These are phyloP conservation scores for Pyracantha coccinea DNA, from an alignment of 331 rosid genomes.

Conservation along the genomic window DNA sequence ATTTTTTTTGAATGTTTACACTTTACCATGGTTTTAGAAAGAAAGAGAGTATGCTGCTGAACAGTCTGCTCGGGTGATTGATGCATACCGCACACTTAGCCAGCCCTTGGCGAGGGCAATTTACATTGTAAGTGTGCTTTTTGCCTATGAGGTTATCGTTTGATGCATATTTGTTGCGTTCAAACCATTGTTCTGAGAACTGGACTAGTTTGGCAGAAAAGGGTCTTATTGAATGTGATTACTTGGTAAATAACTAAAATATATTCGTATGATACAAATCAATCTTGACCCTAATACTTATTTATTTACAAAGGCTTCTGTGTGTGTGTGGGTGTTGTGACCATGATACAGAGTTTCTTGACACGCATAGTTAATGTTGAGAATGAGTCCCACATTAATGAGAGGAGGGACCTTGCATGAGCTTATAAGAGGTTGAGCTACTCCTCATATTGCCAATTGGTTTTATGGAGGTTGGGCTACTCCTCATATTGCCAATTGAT, in stretches of 20 bases:
- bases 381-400: too few relatives aligned
- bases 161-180: not conserved
- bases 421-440: too few relatives aligned
- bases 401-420: too few relatives aligned
- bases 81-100: constrained; percentile 73
- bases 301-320: not conserved
- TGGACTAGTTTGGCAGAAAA: not conserved
- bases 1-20: not conserved
- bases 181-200: not conserved
- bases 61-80: constrained; percentile 87
- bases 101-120: constrained; percentile 71
- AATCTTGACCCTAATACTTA: not conserved
- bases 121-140: constrained; percentile 57
- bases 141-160: not conserved
- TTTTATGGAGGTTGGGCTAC: too few relatives aligned
- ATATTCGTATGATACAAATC: not conserved
- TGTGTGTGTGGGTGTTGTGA: not conserved
- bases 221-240: not conserved
- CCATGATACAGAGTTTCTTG: not conserved
- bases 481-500: too few relatives aligned
- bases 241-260: not conserved
- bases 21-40: constrained; percentile 30
- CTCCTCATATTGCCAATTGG: too few relatives aligned
- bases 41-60: constrained; percentile 89
- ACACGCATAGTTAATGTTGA: too few relatives aligned